These are phyloP conservation scores for Quercus mongolica DNA, from an alignment of 306 rosid species.

Conservation along the genomic window DNA sequence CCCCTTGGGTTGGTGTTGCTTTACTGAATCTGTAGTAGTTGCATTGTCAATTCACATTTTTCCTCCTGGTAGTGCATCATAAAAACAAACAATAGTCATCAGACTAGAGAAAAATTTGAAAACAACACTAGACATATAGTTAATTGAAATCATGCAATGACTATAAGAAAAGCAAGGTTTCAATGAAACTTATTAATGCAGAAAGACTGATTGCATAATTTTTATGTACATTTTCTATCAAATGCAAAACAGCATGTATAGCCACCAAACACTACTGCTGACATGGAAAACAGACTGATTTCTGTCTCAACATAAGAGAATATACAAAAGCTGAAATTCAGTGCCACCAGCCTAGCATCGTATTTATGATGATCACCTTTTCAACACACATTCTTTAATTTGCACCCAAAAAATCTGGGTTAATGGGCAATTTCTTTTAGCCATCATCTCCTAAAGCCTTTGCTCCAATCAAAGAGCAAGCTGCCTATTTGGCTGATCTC, in stretches of 20 bases:
- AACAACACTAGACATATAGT: too few relatives aligned
- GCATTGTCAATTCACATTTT: constrained; percentile 66
- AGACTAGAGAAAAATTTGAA: neutral
- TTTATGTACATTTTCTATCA: neutral
- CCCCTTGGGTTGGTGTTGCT: constrained; percentile 73
- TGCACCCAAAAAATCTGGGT: neutral
- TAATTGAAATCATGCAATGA: neutral
- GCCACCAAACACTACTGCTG: too few relatives aligned
- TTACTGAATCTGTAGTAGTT: constrained; percentile 74
- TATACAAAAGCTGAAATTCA: neutral
- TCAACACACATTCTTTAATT: too few relatives aligned
- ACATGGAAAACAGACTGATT: too few relatives aligned
- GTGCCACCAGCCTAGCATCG: too few relatives aligned
- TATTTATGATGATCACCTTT: too few relatives aligned
- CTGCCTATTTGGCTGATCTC: too few relatives aligned
- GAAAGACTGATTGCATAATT: neutral
- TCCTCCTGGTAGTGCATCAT: constrained; percentile 40
- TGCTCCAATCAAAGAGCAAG: too few relatives aligned
- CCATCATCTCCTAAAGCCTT: too few relatives aligned
- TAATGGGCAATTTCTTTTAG: too few relatives aligned
- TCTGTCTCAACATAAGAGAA: too few relatives aligned
- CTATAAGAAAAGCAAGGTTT: neutral
- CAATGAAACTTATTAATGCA: neutral
- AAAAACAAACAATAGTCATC: neutral
- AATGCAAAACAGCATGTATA: too few relatives aligned